Percentiles rank a stretch among this genome's conserved stretches.
Conservation (phyloP, 208 protist genomes). For the Lotmaria passim region DNA sequence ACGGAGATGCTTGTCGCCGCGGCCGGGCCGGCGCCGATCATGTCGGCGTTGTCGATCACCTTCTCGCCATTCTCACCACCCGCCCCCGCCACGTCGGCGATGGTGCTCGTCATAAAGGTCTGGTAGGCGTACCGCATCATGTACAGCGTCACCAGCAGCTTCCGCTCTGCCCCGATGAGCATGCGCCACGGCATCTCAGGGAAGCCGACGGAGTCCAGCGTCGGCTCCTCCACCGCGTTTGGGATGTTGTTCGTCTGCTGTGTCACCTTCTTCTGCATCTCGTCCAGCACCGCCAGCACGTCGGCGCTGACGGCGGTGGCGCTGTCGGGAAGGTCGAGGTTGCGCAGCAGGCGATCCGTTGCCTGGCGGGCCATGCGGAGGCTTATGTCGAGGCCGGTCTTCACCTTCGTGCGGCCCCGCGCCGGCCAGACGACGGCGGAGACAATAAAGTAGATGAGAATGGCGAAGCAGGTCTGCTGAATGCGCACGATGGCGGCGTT, state of each 20-base stretch:
- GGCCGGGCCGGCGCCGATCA: conserved; percentile 12
- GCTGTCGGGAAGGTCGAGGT: conserved; percentile 85
- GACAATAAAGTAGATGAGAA: conserved; percentile 88
- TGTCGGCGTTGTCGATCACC: conserved; percentile 16
- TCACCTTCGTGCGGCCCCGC: conserved; percentile 69
- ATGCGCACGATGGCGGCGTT: conserved; percentile 80
- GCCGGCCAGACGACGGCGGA: conserved; percentile 84
- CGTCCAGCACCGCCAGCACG: conserved; percentile 44
- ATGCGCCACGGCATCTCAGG: conserved; percentile 66
- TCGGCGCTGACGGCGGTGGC: conserved; percentile 61
- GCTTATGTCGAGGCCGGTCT: conserved; percentile 69
- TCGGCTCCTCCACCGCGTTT: conserved; percentile 72
- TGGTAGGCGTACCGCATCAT: conserved; percentile 87
- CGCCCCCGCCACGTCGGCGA: conserved; percentile 25
- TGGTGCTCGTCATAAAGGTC: conserved; percentile 81
- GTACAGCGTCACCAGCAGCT: conserved; percentile 63
- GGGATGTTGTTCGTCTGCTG: conserved; percentile 53
- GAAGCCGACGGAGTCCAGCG: conserved; percentile 80
- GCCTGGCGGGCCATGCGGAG: conserved; percentile 77
- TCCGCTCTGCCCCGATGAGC: conserved; percentile 63
- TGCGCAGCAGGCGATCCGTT: conserved; percentile 69
- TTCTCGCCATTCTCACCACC: neutral
- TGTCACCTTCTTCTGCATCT: conserved; percentile 67
- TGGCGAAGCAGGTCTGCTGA: conserved; percentile 89
- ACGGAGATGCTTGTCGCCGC: conserved; percentile 61